A percentile compares a stretch with the other conserved stretches of the same genome.
phyloP scores from a whole-genome alignment of 2,329 filamentous ascomycete species.

The Onygenales sp. region DNA sequence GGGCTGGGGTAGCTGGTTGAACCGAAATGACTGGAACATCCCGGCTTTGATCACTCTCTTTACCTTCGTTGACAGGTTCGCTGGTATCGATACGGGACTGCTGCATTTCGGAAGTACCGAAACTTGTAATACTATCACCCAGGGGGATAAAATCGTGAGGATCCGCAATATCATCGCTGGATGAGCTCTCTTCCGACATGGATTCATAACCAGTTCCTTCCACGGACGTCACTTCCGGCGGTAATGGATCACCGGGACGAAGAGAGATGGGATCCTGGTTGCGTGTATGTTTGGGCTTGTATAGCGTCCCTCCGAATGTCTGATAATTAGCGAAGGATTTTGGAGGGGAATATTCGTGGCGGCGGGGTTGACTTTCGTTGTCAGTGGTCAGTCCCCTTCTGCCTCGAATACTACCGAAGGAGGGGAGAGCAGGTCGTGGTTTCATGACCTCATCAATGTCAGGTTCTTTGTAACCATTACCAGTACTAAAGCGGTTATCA shows the following conservation, averaged over 20 bases:
- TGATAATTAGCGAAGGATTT: constrained; percentile 27
- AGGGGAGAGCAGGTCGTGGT: constrained; percentile 50
- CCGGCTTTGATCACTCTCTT: constrained; percentile 6
- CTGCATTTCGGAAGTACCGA: constrained; percentile 2
- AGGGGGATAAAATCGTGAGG: not conserved
- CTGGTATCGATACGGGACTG: constrained; percentile 5
- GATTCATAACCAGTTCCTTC: constrained; percentile 57
- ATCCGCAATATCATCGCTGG: constrained; percentile 29
- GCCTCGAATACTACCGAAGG: constrained; percentile 54
- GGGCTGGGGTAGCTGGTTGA: constrained; percentile 38
- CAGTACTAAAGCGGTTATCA: not conserved
- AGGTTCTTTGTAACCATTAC: constrained; percentile 23
- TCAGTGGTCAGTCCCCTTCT: constrained; percentile 20
- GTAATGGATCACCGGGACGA: constrained; percentile 53
- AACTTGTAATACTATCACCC: not conserved
- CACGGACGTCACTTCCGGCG: constrained; percentile 60
- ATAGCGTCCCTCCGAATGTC: constrained; percentile 23
- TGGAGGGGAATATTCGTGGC: constrained; percentile 26
- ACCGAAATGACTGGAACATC: constrained; percentile 36
- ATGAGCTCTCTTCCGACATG: constrained; percentile 41
- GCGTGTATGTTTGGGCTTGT: not conserved
- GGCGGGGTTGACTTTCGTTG: not conserved
- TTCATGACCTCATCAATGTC: constrained; percentile 48
- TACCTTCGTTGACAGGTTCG: not conserved
- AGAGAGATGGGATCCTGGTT: not conserved